A percentile compares a stretch with the other conserved stretches of the same genome.
Evolutionary conservation across 129 eudicot genomes (phyloP).

Genomic region (Flaveria robusta): DNA sequence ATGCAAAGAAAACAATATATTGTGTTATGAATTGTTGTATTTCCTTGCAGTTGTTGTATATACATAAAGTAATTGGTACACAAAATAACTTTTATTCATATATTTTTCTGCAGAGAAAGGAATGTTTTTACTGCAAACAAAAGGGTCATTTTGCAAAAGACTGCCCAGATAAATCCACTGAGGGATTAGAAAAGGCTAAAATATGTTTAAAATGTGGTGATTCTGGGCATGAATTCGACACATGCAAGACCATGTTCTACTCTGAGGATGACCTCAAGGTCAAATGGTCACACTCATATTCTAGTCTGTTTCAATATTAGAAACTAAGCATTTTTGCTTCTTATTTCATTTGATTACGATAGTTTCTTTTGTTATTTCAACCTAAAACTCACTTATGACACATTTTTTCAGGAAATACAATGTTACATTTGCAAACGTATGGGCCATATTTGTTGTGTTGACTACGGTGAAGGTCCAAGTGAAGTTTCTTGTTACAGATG

Average conservation of each 20-base stretch:
- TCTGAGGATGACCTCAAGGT: constrained; percentile 83
- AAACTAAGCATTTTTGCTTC: not conserved
- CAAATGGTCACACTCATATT: not conserved
- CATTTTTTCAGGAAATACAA: constrained; percentile 66
- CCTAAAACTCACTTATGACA: not conserved
- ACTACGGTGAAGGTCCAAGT: constrained; percentile 48
- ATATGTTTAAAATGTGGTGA: constrained; percentile 90
- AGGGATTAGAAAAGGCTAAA: constrained; percentile 41
- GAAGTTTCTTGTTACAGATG: constrained; percentile 87
- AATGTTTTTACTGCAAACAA: constrained; percentile 78
- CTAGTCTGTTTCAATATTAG: not conserved
- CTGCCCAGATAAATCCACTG: constrained; percentile 64
- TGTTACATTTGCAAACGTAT: constrained; percentile 75
- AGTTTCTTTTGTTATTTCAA: not conserved
- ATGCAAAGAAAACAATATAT: not conserved
- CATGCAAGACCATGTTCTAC: constrained; percentile 54
- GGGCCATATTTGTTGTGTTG: constrained; percentile 89
- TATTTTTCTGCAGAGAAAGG: constrained; percentile 49
- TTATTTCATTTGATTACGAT: constrained; percentile 1
- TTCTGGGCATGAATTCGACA: constrained; percentile 73
- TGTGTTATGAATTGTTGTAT: not conserved
- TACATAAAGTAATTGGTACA: not conserved
- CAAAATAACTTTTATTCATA: not conserved
- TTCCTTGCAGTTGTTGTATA: not conserved
- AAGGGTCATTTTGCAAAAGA: constrained; percentile 91